Evolutionary conservation across 2,329 filamentous ascomycete species (phyloP).

Genomic region (Aureobasidium sp.): DNA sequence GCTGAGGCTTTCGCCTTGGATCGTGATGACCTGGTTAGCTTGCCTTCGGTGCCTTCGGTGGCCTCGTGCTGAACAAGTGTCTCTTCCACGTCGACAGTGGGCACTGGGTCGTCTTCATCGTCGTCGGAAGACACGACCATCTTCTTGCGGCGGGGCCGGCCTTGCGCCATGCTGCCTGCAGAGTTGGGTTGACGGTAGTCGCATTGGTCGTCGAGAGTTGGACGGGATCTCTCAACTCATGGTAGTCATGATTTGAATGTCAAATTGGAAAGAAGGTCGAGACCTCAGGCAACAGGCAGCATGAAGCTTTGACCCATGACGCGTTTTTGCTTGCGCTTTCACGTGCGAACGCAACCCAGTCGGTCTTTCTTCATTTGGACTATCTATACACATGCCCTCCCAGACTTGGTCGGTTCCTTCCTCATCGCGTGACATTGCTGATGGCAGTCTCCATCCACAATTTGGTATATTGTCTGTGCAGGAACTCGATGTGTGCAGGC

Average conservation of each 20-base stretch:
- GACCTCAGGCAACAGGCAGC: neutral
- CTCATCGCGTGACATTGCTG: slow-evolving; percentile 29
- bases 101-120: slow-evolving; percentile 20
- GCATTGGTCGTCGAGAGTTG: slow-evolving; percentile 1
- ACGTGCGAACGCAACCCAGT: neutral
- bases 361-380: neutral
- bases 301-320: slow-evolving; percentile 1
- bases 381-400: neutral
- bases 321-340: slow-evolving; percentile 7
- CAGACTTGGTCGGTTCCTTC: neutral
- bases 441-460: slow-evolving; percentile 50
- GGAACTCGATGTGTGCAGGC: slow-evolving; percentile 41
- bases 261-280: neutral
- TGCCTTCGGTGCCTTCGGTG: slow-evolving; percentile 14
- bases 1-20: neutral
- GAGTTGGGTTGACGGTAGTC: neutral
- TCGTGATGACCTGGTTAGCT: slow-evolving; percentile 14
- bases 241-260: neutral
- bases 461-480: slow-evolving; percentile 52
- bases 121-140: slow-evolving; percentile 24
- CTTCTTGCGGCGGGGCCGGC: slow-evolving; percentile 24
- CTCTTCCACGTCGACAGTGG: neutral
- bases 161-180: slow-evolving; percentile 25
- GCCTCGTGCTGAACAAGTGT: neutral
- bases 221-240: neutral